Evolutionary conservation across 2,329 filamentous ascomycete genomes (phyloP), one percentile per base, ranked within the genome.

Genomic region (Dothideomycetidae sp.): DNA sequence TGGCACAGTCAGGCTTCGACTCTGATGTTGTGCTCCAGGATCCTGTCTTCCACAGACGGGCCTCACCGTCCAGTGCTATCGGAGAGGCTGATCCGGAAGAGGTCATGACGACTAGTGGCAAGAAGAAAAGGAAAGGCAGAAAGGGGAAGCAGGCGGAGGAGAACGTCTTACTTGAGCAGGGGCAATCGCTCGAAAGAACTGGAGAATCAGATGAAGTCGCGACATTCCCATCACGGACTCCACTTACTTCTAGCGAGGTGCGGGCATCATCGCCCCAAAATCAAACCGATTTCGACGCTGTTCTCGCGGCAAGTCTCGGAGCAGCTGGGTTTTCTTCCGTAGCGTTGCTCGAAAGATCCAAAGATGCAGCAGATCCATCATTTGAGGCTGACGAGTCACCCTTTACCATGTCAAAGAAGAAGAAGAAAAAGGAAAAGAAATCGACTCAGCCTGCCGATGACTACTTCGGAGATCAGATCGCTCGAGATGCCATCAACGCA

Each of bases 1-100:
- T 67, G 10, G 53, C 59, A 40, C 57, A 62, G 35, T 63, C 60
- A 16, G 63, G 63, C 19, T 67, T 67, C 44, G 53, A 66, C 44
- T 55, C 61, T 3, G 52, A 59, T 33, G 50, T 63, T 19, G 62
- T 66, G 5, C 52, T 65, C 31, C 53, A 64, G 14, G 58, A 66
- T 43, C 54, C 58, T 13, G 36, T 42, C 0, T 58, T 56, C 40
- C 53, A 56, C 31, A 50, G 54, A 7, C 42, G 54, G 44, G 44
- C 51, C n/a, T 56, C 56, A 5, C 55, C 55, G 7, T 46, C 54
- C 14, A 48, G 44, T 26, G 37, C 42, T 3, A 33, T 48, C 10
- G 47, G 51, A 28, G 54, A 57, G 43, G 53, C 51, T 15, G 53
- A 56, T 35, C 53, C 54, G 5, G 54, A 52, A 19, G 48, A 51